Conservation (phyloP, 2,329 filamentous ascomycete species). For the Trichoderma gracile region DNA sequence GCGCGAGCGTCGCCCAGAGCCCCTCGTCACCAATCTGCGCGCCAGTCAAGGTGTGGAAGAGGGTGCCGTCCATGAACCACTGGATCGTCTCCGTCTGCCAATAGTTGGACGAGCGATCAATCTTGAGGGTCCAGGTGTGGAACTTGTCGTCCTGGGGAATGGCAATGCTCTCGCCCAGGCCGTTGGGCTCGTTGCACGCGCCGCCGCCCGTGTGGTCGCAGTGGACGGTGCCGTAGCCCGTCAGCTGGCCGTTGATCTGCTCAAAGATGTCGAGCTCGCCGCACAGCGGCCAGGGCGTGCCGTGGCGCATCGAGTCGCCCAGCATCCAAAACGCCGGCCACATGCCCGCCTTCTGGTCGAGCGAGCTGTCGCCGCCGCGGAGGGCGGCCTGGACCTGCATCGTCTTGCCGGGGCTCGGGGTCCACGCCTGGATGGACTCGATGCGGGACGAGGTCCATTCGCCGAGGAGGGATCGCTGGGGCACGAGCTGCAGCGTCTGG, state of each 20-base stretch:
- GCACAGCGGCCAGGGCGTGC: slow-evolving; percentile 50
- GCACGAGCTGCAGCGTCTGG: slow-evolving; percentile 53
- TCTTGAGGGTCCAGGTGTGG: slow-evolving; percentile 51
- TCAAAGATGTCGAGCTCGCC: slow-evolving; percentile 56
- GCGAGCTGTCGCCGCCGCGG: slow-evolving; percentile 44
- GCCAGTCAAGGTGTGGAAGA: slow-evolving; percentile 48
- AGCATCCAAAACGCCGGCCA: slow-evolving; percentile 58
- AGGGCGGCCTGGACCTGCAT: slow-evolving; percentile 49
- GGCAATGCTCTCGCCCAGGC: slow-evolving; percentile 39
- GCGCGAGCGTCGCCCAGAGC: slow-evolving; percentile 48
- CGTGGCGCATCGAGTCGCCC: slow-evolving; percentile 48
- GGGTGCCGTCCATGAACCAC: slow-evolving; percentile 49
- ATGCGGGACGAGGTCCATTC: slow-evolving; percentile 54
- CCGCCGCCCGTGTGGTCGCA: slow-evolving; percentile 48
- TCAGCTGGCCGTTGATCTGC: slow-evolving; percentile 48
- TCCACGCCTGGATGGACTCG: slow-evolving; percentile 50
- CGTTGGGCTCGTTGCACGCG: slow-evolving; percentile 50
- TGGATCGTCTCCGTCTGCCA: slow-evolving; percentile 52
- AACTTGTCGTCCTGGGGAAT: slow-evolving; percentile 49
- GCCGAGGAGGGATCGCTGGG: slow-evolving; percentile 42
- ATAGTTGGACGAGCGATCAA: slow-evolving; percentile 46
- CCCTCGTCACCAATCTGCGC: slow-evolving; percentile 42
- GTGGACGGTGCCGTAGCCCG: slow-evolving; percentile 51
- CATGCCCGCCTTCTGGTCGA: slow-evolving; percentile 48
- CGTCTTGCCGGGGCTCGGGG: slow-evolving; percentile 42